Evolutionary conservation across 345 rosid species (phyloP), one percentile per base, ranked within the genome.

Genomic region (Ailanthus altissimus): DNA sequence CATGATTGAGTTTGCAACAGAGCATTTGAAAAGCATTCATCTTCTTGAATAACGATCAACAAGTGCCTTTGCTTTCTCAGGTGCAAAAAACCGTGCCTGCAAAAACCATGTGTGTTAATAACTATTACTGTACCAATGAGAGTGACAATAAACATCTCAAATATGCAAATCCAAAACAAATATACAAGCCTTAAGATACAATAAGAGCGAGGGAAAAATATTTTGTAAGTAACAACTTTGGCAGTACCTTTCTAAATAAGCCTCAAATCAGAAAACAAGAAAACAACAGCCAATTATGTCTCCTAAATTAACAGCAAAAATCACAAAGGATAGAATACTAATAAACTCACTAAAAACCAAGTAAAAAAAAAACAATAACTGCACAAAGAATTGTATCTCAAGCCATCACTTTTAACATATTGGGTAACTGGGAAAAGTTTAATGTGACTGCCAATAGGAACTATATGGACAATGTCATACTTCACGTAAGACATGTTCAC

Each of bases 81-180:
- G 98, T 49, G 99, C 99, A 59, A 89, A 90, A 84, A 92, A 93
- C 23, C 98, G 92, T 13, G 99, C 99, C 99, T 93, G 84, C 81
- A 81, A 66, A 83, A 32, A 63, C 49, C 36, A 69, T 51, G 16
- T 42, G 63, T 47, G n/a, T n/a, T 53, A 28, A 43, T 45, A 6
- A 6, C 16, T 36, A 36, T 63, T 12, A 32, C 18, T 3, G 5
- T 6, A 38, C 11, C 8, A 18, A 16, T 6, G 5, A 5, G 54
- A 49, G 26, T 25, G 45, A 50, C 14, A 46, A 28, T 46, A 13
- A 28, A 50, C 14, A 49, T 10, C 21, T 16, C 1, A 51, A 68
- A 51, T 32, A 8, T 53, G 8, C 58, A 5, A 18, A 53, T 4
- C 8, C 2, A 9, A 9, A 51, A 8, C 12, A 53, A n/a, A n/a